Evolutionary conservation across 192 early-diverging fungal genomes (phyloP), one percentile per base, ranked within the genome.

Genomic region (Backusella australiensis): DNA sequence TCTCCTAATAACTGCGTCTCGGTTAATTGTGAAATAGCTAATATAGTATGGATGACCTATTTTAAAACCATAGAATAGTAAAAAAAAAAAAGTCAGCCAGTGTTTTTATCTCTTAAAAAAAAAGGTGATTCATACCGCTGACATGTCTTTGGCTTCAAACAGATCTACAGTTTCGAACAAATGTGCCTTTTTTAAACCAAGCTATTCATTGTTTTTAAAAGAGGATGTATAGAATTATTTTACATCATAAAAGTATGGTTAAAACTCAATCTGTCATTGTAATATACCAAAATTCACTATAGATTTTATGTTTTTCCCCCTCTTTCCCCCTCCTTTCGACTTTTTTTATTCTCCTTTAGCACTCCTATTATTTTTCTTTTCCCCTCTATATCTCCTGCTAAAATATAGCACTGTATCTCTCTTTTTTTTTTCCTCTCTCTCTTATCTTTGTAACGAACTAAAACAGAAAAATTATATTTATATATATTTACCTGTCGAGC

Each of bases 111-210:
- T 15, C 34, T 19, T 56, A 34, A 39, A 32, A 21, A 15, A 26
- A 41, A 34, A 67, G 34, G 39, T 39, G 19, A 44, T 44, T 49
- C 80, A 53, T 85, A 91, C 89, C 38, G 82, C 83, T 11, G 77
- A 76, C 89, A 95, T 93, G 80, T 94, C 90, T 80, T 92, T 94
- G 59, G 88, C 94, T 65, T 95, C 93, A 75, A 90, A 94, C 38
- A 95, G 77, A 78, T 95, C 94, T 6, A 90, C 88, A 0, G 94
- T 94, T 80, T 95, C 88, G 75, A 95, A 95, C 76, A 94, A 82
- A 74, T 94, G 92, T 19, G 89, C 82, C 72, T 86, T 91, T 63
- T 90, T 85, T 66, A 95, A 82, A 2, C 93, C 93, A 69, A 95
- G 87, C 84, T 90, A 12, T 59, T 59, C 53, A 59, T 59, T 59